Conservation (phyloP, 1,284 basidiomycete species). For the Trametes polyzona region DNA sequence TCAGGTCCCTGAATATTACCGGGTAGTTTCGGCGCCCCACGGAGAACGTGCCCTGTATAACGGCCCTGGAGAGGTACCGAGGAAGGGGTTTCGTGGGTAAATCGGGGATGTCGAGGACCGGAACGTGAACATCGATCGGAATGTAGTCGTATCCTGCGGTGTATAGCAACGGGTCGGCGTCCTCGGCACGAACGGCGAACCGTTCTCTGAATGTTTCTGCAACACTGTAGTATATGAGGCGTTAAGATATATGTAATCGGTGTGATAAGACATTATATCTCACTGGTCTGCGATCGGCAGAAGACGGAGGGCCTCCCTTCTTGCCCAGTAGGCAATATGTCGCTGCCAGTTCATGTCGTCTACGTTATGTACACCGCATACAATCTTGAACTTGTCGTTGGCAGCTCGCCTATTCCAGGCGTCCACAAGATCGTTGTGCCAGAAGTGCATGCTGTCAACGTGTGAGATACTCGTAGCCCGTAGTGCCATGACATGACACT, state of each 20-base stretch:
- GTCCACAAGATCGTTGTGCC: constrained; percentile 34
- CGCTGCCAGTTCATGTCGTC: constrained; percentile 38
- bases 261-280: constrained; percentile 7
- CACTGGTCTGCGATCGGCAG: constrained; percentile 43
- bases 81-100: constrained; percentile 26
- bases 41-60: constrained; percentile 43
- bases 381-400: constrained; percentile 42
- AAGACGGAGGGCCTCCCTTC: constrained; percentile 40
- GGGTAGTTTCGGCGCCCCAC: constrained; percentile 39
- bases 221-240: constrained; percentile 21
- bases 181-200: constrained; percentile 39
- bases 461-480: too few species aligned
- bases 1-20: constrained; percentile 39
- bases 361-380: constrained; percentile 43
- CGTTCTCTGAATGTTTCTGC: constrained; percentile 35
- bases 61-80: constrained; percentile 37
- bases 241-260: background rate
- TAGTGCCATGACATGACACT: too few species aligned
- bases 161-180: constrained; percentile 32
- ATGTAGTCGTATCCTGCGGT: constrained; percentile 41
- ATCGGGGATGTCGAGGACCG: constrained; percentile 38
- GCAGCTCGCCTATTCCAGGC: constrained; percentile 41
- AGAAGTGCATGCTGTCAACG: constrained; percentile 26
- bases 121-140: constrained; percentile 41
- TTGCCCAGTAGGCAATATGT: constrained; percentile 39